A percentile compares a stretch with the other conserved stretches of the same genome.
These are phyloP conservation scores for barrel medic (Medicago truncatula) DNA, from an alignment of 306 rosid species.

Conservation along the genomic window DNA sequence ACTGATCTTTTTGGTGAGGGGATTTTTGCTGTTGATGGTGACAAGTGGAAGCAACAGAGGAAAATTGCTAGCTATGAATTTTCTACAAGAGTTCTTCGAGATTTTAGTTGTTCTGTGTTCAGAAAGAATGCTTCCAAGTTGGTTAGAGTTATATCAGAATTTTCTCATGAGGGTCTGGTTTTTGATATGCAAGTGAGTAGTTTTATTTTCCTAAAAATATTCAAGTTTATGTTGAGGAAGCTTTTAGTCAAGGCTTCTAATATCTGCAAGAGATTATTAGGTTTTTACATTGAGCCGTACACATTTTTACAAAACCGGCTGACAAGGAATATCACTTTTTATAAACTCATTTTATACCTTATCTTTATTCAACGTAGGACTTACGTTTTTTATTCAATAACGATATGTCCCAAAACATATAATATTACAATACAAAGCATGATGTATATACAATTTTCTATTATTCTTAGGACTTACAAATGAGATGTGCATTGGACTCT, in stretches of 20 bases:
- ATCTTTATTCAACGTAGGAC: too few species aligned
- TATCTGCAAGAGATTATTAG: too few species aligned
- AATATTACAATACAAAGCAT: background rate
- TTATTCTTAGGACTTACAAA: slow-evolving; percentile 57
- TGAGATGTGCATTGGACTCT: slow-evolving; percentile 75
- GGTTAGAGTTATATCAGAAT: slow-evolving; percentile 44
- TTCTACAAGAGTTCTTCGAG: background rate
- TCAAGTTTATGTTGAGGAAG: too few species aligned
- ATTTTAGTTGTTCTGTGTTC: background rate
- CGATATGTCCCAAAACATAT: too few species aligned
- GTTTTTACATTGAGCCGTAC: too few species aligned
- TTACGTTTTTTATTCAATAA: too few species aligned
- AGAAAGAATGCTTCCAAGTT: slow-evolving; percentile 61
- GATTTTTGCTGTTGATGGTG: background rate
- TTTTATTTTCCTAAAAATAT: background rate
- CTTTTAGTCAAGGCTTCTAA: too few species aligned
- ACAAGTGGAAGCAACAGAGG: background rate
- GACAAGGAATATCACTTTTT: too few species aligned
- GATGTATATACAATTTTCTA: background rate
- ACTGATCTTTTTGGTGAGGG: slow-evolving; percentile 1
- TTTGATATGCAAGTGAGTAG: slow-evolving; percentile 73
- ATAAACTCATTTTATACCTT: too few species aligned
- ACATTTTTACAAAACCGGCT: too few species aligned
- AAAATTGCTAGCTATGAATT: background rate
- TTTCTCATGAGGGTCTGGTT: slow-evolving; percentile 41